Percentiles rank a stretch among this genome's conserved stretches.
Conservation (phyloP, 352 stramenopile species). For the Blastocystis hominis region DNA sequence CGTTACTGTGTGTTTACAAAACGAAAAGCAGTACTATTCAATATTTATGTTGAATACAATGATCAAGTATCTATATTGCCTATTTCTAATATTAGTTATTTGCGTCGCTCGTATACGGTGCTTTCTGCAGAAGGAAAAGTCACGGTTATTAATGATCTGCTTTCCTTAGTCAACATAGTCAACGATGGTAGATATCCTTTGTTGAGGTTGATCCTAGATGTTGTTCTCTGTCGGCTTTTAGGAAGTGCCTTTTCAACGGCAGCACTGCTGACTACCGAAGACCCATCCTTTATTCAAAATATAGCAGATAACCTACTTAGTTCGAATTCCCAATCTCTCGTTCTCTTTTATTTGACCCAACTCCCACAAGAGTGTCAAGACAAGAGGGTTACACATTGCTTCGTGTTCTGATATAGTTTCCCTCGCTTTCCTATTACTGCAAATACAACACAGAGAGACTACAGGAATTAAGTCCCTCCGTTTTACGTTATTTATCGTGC, state of each 20-base stretch:
- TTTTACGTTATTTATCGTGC: not conserved
- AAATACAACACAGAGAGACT: not conserved
- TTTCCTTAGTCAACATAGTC: not conserved
- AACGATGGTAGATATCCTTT: not conserved
- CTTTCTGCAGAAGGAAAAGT: not conserved
- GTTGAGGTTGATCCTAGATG: not conserved
- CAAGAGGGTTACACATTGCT: not conserved
- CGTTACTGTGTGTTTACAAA: not conserved
- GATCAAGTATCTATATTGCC: not conserved
- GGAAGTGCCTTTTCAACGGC: not conserved
- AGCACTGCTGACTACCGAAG: not conserved
- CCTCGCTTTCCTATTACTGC: not conserved
- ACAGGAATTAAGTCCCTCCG: not conserved
- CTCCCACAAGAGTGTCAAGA: conserved; percentile 18
- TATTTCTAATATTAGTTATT: not conserved
- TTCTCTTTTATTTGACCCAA: conserved; percentile 4
- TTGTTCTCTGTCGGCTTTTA: not conserved
- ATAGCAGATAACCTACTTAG: not conserved
- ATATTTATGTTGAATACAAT: conserved; percentile 39
- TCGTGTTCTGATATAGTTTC: not conserved
- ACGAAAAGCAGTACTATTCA: not conserved
- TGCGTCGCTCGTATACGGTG: not conserved
- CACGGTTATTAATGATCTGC: not conserved
- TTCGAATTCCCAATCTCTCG: not conserved
- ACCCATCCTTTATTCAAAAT: not conserved